Base-by-base conservation (phyloP, 345 rosid genomes). In the Eutrema heterophyllum region DNA sequence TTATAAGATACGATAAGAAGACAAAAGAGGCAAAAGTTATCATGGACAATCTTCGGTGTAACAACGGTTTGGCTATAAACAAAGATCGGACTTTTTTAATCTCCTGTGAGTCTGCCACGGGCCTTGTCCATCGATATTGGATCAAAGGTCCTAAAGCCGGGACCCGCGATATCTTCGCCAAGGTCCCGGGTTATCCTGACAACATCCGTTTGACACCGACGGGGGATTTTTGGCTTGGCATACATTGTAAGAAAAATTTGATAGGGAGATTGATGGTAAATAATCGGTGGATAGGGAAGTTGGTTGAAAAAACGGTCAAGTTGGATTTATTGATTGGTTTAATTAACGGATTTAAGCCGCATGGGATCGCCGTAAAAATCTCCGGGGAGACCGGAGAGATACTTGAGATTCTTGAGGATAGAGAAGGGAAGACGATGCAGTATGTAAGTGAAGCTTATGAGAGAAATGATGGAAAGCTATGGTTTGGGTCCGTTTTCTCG, bases 31-130 rank as follows among this genome's bases (percentile, higher is more conserved):
- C 54, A n/a, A 72, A 51, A 72, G 77, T 63, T 9, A 4, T 72
- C 0, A 66, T 75, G 52, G 46, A 67, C 6, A 68, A 73, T 66
- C 72, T 90, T 14, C 80, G 83, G 14, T 80, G 82, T 51, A 85
- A 92, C 35, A 90, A 90, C 62, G 93, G 93, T 14, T 84, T 86
- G 12, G 84, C 93, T 5, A 39, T 90, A 55, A 86, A 86, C 84
- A 85, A 81, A 67, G 91, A 90, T n/a, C 67, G 71, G 11, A 69
- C 84, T 2, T 88, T 85, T 46, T 15, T 86, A 39, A 76, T 88
- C 12, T 67, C 84, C 5, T 83, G 86, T 0, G 93, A 89, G 60
- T 70, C 87, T 2, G 7, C 73, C 12, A 74, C 64, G 0, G 35
- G 81, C 21, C 41, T 67, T 33, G 79, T 89, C 66, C 63, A 72